phyloP scores from a whole-genome alignment of 768 basidiomycete species.

The Phanerochaete carnosa region DNA sequence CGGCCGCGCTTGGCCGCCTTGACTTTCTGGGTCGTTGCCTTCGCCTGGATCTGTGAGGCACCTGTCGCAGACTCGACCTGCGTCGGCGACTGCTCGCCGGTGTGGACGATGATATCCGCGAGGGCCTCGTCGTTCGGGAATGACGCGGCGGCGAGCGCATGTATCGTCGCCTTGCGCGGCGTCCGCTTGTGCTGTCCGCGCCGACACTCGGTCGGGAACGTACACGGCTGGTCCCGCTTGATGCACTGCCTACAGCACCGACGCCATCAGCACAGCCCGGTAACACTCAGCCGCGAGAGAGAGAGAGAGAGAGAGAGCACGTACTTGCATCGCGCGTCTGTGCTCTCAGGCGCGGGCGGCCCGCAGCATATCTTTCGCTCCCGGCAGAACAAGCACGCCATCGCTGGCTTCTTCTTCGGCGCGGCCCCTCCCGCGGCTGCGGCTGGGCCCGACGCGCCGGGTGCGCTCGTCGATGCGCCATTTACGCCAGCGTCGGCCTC shows the following conservation, averaged over 20 bases:
- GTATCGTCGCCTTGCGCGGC: constrained; percentile 19
- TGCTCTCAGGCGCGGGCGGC: constrained; percentile 33
- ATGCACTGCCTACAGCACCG: constrained; percentile 38
- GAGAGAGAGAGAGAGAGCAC: constrained; percentile 14
- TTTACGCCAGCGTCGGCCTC: background rate
- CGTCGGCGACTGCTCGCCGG: background rate
- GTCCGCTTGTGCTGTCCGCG: constrained; percentile 42
- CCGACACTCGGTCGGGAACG: constrained; percentile 47
- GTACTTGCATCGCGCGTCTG: constrained; percentile 45
- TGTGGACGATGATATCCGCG: background rate
- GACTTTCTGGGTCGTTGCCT: background rate
- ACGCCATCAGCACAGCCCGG: constrained; percentile 8
- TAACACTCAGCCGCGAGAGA: background rate
- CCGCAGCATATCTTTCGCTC: constrained; percentile 51
- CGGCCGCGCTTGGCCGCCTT: background rate
- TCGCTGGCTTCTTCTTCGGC: constrained; percentile 38
- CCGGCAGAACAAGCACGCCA: constrained; percentile 47
- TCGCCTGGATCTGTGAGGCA: background rate
- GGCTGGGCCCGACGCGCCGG: background rate
- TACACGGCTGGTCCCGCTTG: constrained; percentile 42
- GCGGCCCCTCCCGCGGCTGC: background rate
- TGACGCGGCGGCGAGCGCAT: constrained; percentile 13
- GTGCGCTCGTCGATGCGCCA: background rate
- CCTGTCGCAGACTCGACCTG: background rate
- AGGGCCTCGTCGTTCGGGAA: background rate